These are phyloP conservation scores for Elongisporangium anandrum DNA, from an alignment of 352 stramenopile genomes.

Conservation along the genomic window DNA sequence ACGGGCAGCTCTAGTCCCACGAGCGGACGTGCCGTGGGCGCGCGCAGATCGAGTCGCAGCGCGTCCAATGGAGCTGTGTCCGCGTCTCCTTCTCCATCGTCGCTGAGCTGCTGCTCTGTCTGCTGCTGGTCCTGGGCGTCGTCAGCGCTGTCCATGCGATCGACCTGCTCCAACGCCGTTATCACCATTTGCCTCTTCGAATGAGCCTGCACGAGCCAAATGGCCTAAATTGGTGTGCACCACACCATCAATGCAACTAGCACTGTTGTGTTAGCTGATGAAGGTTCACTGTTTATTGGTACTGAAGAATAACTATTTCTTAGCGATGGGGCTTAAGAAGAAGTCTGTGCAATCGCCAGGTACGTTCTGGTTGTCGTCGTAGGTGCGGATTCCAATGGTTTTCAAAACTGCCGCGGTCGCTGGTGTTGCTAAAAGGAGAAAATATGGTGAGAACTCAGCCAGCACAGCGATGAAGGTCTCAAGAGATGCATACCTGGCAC, in stretches of 20 bases:
- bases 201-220: background rate
- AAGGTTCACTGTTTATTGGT: background rate
- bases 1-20: constrained; percentile 65
- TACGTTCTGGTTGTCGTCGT: background rate
- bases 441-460: background rate
- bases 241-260: background rate
- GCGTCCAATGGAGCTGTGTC: background rate
- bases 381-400: constrained; percentile 28
- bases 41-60: constrained; percentile 20
- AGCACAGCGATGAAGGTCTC: background rate
- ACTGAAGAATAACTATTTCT: background rate
- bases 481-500: constrained; percentile 30
- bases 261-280: too few species aligned
- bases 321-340: background rate
- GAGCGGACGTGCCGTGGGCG: constrained; percentile 32
- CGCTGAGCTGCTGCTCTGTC: background rate
- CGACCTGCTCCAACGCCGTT: background rate
- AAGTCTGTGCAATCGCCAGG: background rate
- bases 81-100: background rate
- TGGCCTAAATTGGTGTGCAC: background rate
- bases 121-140: background rate
- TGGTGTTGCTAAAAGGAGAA: constrained; percentile 26
- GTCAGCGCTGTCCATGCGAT: background rate
- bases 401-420: constrained; percentile 31
- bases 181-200: background rate